A percentile compares a stretch with the other conserved stretches of the same genome.
Conservation (phyloP, 1,284 basidiomycete species). For the Ustanciosporium gigantosporum region DNA sequence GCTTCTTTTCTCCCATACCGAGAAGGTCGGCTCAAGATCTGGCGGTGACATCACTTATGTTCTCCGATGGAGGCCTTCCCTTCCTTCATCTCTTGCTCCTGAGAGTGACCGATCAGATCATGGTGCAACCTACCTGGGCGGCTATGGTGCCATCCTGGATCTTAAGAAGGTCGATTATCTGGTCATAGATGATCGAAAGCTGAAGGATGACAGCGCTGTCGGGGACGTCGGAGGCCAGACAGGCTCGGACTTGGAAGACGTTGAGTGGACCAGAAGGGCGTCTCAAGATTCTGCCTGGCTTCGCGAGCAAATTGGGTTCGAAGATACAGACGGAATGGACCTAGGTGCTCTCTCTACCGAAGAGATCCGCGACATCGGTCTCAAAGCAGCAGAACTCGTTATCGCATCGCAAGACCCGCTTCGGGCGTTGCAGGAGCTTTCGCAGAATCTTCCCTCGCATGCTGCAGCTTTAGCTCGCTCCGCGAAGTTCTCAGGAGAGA, state of each 20-base stretch:
- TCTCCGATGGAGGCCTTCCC: slow-evolving; percentile 58
- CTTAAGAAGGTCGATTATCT: slow-evolving; percentile 97
- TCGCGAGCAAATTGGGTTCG: slow-evolving; percentile 14
- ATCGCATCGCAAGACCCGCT: slow-evolving; percentile 48
- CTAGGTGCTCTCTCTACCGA: slow-evolving; percentile 17
- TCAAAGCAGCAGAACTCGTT: slow-evolving; percentile 41
- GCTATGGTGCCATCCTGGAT: slow-evolving; percentile 88
- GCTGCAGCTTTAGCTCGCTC: slow-evolving; percentile 38
- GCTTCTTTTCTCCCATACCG: slow-evolving; percentile 18
- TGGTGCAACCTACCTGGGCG: slow-evolving; percentile 67
- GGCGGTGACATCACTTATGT: slow-evolving; percentile 34
- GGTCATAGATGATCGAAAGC: slow-evolving; percentile 67
- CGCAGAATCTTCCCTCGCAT: slow-evolving; percentile 53
- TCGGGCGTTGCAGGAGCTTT: slow-evolving; percentile 45
- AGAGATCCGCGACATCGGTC: slow-evolving; percentile 31
- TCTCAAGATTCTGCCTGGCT: slow-evolving; percentile 14
- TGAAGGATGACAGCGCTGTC: slow-evolving; percentile 29
- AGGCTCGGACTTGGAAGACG: not conserved
- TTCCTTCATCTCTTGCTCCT: not conserved
- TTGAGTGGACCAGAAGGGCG: not conserved
- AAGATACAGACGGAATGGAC: not conserved
- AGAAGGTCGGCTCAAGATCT: not conserved
- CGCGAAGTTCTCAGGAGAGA: slow-evolving; percentile 13
- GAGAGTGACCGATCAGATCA: not conserved
- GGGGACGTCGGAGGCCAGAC: slow-evolving; percentile 12